Evolutionary conservation across 2,329 filamentous ascomycete genomes (phyloP), one percentile per base, ranked within the genome.

Genomic region (Monosporascus sp.): DNA sequence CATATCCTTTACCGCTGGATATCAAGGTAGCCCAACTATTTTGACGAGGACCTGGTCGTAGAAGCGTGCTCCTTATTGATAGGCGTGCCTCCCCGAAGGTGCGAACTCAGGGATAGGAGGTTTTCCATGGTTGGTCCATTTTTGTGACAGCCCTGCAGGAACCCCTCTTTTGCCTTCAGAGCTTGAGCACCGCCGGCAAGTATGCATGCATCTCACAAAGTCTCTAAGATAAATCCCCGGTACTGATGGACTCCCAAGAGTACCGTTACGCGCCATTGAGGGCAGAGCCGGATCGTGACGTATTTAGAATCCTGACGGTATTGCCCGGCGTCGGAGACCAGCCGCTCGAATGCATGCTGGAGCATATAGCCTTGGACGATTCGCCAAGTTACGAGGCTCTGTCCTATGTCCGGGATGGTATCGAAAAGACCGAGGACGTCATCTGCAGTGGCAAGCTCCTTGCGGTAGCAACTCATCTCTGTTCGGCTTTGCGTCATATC

Each of bases 261-360:
- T 58, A 58, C 46, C 55, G 56, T 25, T 60, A 60, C 37, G 54
- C 58, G 24, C 56, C 58, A 2, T 58, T 60, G n/a, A 54, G 51
- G 44, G 49, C 18, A 7, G 58, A 60, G 38, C 54, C 57, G 11
- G 52, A 53, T 2, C 55, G 57, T 18, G 54, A 44, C n/a, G 48
- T 52, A 27, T 58, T 60, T 8, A 54, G 57, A 46, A 55, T 58
- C 7, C 54, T 60, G 41, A 60, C 56, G 0, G n/a, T 60, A 11
- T 36, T 57, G 6, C 57, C 57, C 20, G 52, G 57, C 14, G 52
- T 48, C 24, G 48, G 35, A n/a, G 45, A 58, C 11, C 49, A 60
- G 15, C 54, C 48, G 7, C 37, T 60, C 41, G 51, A 55, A 54
- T 60, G 57, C 41, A 46, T 52, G 17, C 48, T 60, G 5, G 51